phyloP scores from a whole-genome alignment of 768 basidiomycete species.

The Termitomyces sp. region DNA sequence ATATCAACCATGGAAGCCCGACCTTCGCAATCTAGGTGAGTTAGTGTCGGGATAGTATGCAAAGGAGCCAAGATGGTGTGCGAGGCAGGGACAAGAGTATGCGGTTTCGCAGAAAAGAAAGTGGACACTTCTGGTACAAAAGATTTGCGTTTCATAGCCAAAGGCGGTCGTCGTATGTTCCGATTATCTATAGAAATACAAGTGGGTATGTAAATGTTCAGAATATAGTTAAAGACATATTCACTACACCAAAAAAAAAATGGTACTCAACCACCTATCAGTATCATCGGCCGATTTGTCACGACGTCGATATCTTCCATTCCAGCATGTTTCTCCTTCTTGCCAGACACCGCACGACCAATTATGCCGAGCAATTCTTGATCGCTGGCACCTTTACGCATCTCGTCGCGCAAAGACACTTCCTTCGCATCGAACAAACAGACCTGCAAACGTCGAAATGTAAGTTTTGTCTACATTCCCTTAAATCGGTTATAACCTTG shows the following conservation, averaged over 20 bases:
- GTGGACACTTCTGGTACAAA: neutral
- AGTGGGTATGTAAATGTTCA: conserved; percentile 10
- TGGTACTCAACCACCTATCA: conserved; percentile 85
- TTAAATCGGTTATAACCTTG: conserved; percentile 42
- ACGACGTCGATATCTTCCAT: conserved; percentile 78
- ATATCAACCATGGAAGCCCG: conserved; percentile 84
- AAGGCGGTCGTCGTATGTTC: neutral
- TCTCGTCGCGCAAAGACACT: conserved; percentile 71
- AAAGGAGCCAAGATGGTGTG: conserved; percentile 17
- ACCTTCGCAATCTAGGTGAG: conserved; percentile 71
- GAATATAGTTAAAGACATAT: conserved; percentile 13
- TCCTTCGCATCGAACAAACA: conserved; percentile 85
- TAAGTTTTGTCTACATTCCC: neutral
- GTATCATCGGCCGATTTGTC: conserved; percentile 83
- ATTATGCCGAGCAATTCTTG: conserved; percentile 56
- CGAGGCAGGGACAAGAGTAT: neutral
- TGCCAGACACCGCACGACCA: conserved; percentile 57
- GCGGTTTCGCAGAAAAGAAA: neutral
- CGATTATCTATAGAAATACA: conserved; percentile 12
- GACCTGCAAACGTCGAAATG: conserved; percentile 40
- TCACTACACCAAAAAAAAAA: conserved; percentile 20
- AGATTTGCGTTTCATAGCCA: neutral
- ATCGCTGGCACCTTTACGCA: conserved; percentile 63
- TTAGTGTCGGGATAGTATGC: conserved; percentile 34
- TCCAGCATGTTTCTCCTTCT: conserved; percentile 79